Evolutionary conservation across 495 filamentous ascomycete genomes (phyloP).

Genomic region (Aspergillus mulundensis): DNA sequence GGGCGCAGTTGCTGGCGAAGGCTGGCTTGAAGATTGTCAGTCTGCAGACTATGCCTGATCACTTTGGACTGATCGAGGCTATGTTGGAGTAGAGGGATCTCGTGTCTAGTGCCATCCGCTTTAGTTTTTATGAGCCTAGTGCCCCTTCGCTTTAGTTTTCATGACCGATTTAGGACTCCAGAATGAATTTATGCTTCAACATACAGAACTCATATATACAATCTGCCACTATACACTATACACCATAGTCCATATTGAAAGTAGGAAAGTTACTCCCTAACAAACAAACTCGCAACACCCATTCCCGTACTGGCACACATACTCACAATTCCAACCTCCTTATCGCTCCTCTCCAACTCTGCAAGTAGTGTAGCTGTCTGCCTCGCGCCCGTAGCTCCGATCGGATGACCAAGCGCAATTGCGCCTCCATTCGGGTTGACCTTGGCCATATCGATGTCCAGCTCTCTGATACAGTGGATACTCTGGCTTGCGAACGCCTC

Average conservation of each 20-base stretch:
- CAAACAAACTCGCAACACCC: constrained; percentile 72
- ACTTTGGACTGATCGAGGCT: constrained; percentile 31
- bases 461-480: constrained; percentile 69
- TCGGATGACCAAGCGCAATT: constrained; percentile 1
- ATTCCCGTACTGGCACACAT: constrained; percentile 82
- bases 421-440: constrained; percentile 2
- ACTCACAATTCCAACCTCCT: constrained; percentile 69
- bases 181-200: too few species aligned
- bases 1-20: constrained; percentile 31
- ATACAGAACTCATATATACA: too few species aligned
- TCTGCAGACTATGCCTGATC: constrained; percentile 22
- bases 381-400: constrained; percentile 56
- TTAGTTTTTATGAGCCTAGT: too few species aligned
- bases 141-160: too few species aligned
- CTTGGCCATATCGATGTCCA: constrained; percentile 63
- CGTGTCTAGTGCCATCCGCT: neutral
- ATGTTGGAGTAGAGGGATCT: constrained; percentile 14
- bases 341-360: constrained; percentile 62
- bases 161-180: too few species aligned
- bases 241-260: too few species aligned
- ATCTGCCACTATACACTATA: too few species aligned
- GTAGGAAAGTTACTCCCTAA: constrained; percentile 67
- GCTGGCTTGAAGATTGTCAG: constrained; percentile 62
- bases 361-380: constrained; percentile 72
- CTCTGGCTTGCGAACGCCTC: constrained; percentile 92